Base-by-base conservation (phyloP, 1,284 basidiomycete species). In the Cutaneotrichosporon spelunceum region DNA sequence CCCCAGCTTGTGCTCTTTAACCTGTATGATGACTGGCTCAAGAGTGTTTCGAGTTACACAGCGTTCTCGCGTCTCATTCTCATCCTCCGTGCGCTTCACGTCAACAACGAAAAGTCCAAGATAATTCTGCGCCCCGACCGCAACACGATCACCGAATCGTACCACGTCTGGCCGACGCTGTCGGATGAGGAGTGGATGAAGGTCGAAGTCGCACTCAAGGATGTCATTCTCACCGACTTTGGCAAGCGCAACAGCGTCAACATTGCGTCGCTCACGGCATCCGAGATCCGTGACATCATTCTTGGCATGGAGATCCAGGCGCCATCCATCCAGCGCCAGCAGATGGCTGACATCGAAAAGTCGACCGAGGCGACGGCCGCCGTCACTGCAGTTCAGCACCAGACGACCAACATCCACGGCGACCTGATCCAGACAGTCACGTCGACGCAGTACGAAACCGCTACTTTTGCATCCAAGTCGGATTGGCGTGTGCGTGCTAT, bases 31-130 rank as follows among this genome's bases (percentile, higher is more conserved):
- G 95, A 98, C 77, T 99, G 96, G 96, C 85, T 99, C 73, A 96
- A 97, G 83, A 94, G 91, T 14, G 96, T 99, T 72, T 98, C 95
- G 57, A 94, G 91, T 70, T 99, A 98, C 79, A 99, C 96, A 11
- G 96, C 96, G 16, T 99, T 99, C 84, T 99, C 96, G 50, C 91
- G 96, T 63, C 84, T 98, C 52, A 97, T 99, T 66, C 85, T 99
- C 16, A 85, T 99, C 36, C 85, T 99, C 16, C 93, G 96, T 80
- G 93, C 93, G 50, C 84, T 99, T 34, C 96, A 99, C 79, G 96
- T 99, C 80, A 99, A 99, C 82, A 96, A 97, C 77, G 96, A 99
- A 78, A 99, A 99, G 83, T 91, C 96, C 33, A 99, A 99, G 82
- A 88, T 94, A 66, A 90, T 94, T 66, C 81, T 95, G 39, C 90